Base-by-base conservation (phyloP, 1,139 yeast species). In the Sugiyamaella pinicola region DNA sequence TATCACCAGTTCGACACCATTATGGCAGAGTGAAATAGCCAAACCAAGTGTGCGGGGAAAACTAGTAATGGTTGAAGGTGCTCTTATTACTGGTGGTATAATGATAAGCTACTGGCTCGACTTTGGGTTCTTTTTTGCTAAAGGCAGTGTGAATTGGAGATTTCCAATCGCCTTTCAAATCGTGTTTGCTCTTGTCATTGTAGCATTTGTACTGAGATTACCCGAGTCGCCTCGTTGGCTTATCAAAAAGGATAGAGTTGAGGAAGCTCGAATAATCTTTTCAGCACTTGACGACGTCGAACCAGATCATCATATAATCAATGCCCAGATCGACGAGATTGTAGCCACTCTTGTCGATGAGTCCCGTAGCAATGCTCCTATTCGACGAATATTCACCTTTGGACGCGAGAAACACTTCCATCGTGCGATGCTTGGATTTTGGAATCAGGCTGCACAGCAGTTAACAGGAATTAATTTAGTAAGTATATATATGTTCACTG, bases 21-120 rank as follows among this genome's bases (percentile, higher is more conserved):
- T 84, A 56, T 85, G 87, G 83, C 87, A 85, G 68, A 81, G 91
- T 0, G 95, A 86, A 69, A 79, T 84, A 77, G 81, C 90, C 13
- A 76, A 77, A 56, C 82, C 90, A 6, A 80, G 80, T 61, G 78
- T 80, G 66, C 80, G 95, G 73, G 95, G 93, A 62, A 72, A 79
- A 58, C 74, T 84, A 64, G 88, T 85, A 49, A 76, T 79, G 62
- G 70, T 83, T 62, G 87, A 84, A 68, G 90, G 88, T 60, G 80
- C 86, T 17, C 79, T 84, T 52, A 80, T 84, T 57, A 87, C 87
- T 44, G 73, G 83, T 52, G 91, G 91, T 62, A 83, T 87, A 45
- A 77, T 81, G 63, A 71, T 84, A 61, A 87, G 90, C 10, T 84
- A 85, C 69, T 85, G 91, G 89, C 82, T 61, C 74, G 87, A 40